Conservation (phyloP, 192 early-diverging fungal genomes). For the Backusella tuberculispora region DNA sequence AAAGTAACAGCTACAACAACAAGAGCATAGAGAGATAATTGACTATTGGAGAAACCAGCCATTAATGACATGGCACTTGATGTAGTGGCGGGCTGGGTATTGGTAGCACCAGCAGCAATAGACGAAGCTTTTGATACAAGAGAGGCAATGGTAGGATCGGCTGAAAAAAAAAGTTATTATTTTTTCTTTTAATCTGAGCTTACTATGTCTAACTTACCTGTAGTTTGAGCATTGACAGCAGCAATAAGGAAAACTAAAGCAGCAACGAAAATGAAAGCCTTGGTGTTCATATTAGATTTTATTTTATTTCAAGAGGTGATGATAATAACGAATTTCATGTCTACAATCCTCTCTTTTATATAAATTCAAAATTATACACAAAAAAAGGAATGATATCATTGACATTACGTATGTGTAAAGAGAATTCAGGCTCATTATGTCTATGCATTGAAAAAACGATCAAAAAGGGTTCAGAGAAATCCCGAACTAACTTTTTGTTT, state of each 20-base stretch:
- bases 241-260: neutral
- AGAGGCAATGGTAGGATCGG: neutral
- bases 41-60: neutral
- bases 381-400: neutral
- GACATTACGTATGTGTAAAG: neutral
- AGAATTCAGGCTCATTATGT: neutral
- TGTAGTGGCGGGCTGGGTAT: neutral
- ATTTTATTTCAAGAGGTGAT: neutral
- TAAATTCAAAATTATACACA: neutral
- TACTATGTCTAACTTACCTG: neutral
- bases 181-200: neutral
- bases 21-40: neutral
- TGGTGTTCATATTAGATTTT: conserved; percentile 1
- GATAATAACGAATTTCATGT: neutral
- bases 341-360: conserved; percentile 1
- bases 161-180: neutral
- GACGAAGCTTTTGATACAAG: neutral
- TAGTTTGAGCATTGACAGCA: conserved; percentile 2
- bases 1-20: neutral
- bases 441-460: neutral
- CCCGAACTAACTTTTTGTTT: neutral
- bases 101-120: neutral
- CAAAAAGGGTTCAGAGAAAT: neutral
- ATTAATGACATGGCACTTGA: conserved; percentile 7
- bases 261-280: neutral